Conservation (phyloP, 2,329 filamentous ascomycete genomes). For the Neophaeococcomyces aloes region DNA sequence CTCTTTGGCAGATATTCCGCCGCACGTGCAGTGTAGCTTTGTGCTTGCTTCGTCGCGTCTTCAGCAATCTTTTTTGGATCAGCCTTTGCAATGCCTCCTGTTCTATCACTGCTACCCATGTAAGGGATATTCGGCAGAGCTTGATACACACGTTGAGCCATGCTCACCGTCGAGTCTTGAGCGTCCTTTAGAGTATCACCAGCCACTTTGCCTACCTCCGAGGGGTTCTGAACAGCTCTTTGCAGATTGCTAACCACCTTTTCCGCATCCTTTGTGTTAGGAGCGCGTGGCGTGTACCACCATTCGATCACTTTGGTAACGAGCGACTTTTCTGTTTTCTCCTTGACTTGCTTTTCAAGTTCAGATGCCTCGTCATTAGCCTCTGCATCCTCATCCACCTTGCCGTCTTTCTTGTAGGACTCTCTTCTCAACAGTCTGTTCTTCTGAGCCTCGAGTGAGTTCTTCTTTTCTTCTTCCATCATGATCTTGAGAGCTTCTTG, state of each 20-base stretch:
- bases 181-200: conserved; percentile 12
- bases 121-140: conserved; percentile 19
- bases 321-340: conserved; percentile 22
- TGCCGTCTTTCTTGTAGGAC: conserved; percentile 16
- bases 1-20: conserved; percentile 13
- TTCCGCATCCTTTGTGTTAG: conserved; percentile 19
- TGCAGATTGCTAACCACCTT: conserved; percentile 12
- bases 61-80: conserved; percentile 9
- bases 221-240: conserved; percentile 11
- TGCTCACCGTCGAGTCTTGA: conserved; percentile 11
- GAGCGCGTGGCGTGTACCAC: conserved; percentile 19
- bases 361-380: conserved; percentile 21
- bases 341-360: conserved; percentile 21
- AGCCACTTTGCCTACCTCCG: conserved; percentile 10
- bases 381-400: conserved; percentile 21
- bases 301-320: conserved; percentile 21
- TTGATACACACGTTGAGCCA: conserved; percentile 14
- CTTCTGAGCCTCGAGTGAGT: conserved; percentile 17
- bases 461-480: conserved; percentile 30
- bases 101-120: conserved; percentile 7
- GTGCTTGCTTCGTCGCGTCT: conserved; percentile 8
- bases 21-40: conserved; percentile 18
- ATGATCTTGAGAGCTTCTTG: conserved; percentile 31
- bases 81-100: conserved; percentile 7
- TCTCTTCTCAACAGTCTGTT: conserved; percentile 18